A percentile compares a stretch with the other conserved stretches of the same genome.
Evolutionary conservation across 1,139 yeast genomes (phyloP).

Genomic region (Geotrichum cucujoidarum): DNA sequence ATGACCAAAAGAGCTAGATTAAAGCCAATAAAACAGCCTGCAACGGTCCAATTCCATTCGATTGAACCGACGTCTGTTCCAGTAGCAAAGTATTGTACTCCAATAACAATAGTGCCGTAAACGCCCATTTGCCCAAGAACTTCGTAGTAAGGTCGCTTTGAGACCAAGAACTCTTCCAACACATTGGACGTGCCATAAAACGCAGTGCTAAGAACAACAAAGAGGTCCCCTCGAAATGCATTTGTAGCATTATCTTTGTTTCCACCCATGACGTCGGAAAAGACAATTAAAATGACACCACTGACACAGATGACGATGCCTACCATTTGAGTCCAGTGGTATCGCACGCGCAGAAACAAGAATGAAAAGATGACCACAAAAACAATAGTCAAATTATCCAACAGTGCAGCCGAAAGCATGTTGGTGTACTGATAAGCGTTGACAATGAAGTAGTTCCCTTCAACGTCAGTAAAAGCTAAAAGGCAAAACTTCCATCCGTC

Average conservation of each 20-base stretch:
- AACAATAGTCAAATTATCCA: slow-evolving; percentile 44
- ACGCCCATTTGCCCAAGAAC: slow-evolving; percentile 43
- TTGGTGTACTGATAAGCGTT: slow-evolving; percentile 44
- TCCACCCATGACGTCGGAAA: slow-evolving; percentile 40
- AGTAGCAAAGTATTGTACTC: slow-evolving; percentile 42
- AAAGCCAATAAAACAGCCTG: slow-evolving; percentile 43
- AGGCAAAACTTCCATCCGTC: slow-evolving; percentile 44
- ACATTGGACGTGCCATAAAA: slow-evolving; percentile 44
- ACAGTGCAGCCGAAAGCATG: slow-evolving; percentile 41
- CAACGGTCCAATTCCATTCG: slow-evolving; percentile 39
- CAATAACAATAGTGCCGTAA: slow-evolving; percentile 41
- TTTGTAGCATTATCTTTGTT: slow-evolving; percentile 39
- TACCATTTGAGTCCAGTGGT: slow-evolving; percentile 43
- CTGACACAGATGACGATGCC: slow-evolving; percentile 42
- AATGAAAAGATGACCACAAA: slow-evolving; percentile 42
- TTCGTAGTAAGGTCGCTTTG: slow-evolving; percentile 44
- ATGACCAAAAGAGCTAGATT: slow-evolving; percentile 39
- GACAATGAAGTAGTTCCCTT: slow-evolving; percentile 44
- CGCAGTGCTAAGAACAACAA: slow-evolving; percentile 42
- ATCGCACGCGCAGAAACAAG: slow-evolving; percentile 40
- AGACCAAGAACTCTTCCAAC: slow-evolving; percentile 42
- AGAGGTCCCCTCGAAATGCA: slow-evolving; percentile 43
- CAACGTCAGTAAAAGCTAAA: slow-evolving; percentile 43
- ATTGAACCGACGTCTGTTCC: slow-evolving; percentile 40
- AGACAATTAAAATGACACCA: slow-evolving; percentile 42